These are phyloP conservation scores for Chrysanthemum seticuspe DNA, from an alignment of 129 eudicot genomes.

Conservation along the genomic window DNA sequence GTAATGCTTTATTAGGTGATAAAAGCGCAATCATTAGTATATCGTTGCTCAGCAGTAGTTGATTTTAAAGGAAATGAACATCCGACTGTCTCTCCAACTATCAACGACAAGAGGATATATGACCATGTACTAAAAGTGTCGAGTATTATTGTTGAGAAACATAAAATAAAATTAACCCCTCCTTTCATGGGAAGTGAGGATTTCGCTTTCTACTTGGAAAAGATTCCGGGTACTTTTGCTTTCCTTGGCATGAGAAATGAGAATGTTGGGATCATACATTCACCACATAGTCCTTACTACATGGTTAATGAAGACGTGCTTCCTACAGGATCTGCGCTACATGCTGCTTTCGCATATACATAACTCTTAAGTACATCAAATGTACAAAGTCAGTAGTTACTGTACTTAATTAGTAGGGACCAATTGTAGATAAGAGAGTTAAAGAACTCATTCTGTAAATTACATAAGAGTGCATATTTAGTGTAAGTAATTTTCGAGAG, in stretches of 20 bases:
- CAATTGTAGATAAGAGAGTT: no score
- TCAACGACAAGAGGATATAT: conserved; percentile 52
- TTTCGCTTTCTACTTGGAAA: conserved; percentile 56
- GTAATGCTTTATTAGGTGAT: conserved; percentile 31
- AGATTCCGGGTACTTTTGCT: conserved; percentile 47
- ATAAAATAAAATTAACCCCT: conserved; percentile 30
- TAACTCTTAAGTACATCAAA: conserved; percentile 35
- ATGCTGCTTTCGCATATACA: conserved; percentile 61
- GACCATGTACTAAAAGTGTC: conserved; percentile 42
- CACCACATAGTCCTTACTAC: conserved; percentile 63
- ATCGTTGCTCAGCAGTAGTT: conserved; percentile 51
- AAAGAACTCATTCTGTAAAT: no score
- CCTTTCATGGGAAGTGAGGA: conserved; percentile 71
- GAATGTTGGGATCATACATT: conserved; percentile 37
- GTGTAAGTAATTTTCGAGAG: no score
- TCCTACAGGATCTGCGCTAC: conserved; percentile 66
- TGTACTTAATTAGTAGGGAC: no score
- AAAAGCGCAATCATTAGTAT: conserved; percentile 49
- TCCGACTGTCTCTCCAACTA: conserved; percentile 54
- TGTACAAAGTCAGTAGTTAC: no score
- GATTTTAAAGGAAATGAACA: conserved; percentile 46
- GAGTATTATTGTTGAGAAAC: conserved; percentile 44
- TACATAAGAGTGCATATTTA: no score
- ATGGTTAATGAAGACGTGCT: conserved; percentile 62
- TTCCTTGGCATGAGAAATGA: conserved; percentile 57